Evolutionary conservation across 306 rosid species (phyloP).

Genomic region (Cicer yamashitae): DNA sequence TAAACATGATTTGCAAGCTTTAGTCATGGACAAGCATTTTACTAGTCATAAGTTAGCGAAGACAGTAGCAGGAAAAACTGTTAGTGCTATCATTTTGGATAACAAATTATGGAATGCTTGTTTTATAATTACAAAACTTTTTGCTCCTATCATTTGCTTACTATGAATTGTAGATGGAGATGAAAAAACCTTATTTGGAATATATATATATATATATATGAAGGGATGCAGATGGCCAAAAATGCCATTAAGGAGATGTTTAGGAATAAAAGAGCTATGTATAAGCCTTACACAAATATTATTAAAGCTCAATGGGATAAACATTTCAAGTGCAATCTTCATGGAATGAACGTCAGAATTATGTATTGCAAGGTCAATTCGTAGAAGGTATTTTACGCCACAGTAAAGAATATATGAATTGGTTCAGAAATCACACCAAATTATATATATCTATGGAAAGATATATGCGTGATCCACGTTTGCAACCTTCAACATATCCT

Average conservation of each 20-base stretch:
- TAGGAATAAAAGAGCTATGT: background rate
- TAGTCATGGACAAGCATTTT: background rate
- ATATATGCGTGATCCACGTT: no score
- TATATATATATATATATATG: background rate
- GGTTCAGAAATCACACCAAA: no score
- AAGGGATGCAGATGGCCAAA: background rate
- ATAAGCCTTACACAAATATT: background rate
- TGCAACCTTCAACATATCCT: no score
- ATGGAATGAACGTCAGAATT: no score
- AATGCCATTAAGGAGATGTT: background rate
- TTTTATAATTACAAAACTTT: no score
- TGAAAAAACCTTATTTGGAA: background rate
- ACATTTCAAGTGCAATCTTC: no score
- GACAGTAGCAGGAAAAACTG: background rate
- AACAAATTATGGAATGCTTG: no score
- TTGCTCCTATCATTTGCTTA: background rate
- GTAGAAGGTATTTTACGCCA: no score
- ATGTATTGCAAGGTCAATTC: no score
- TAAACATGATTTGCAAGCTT: background rate
- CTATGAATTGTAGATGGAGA: background rate
- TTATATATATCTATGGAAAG: no score
- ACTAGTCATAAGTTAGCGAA: background rate
- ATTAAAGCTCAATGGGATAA: background rate
- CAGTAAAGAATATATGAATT: no score
- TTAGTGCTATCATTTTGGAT: background rate